These are phyloP conservation scores for Anthoceros angustus DNA, from an alignment of 225 moss, liverwort and hornwort species.

Conservation along the genomic window DNA sequence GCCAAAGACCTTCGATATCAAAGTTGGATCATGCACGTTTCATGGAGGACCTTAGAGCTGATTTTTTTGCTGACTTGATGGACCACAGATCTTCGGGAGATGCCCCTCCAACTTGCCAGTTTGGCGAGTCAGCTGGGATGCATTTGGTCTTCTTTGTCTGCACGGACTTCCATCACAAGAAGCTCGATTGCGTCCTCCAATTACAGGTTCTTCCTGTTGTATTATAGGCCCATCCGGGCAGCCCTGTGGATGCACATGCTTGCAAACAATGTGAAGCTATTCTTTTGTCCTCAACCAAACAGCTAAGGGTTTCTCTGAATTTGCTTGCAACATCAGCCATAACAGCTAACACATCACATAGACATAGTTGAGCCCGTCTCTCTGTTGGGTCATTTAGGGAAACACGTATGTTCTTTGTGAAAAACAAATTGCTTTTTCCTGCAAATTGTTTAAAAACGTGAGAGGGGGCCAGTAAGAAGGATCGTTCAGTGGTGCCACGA, in stretches of 20 bases:
- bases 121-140: background rate
- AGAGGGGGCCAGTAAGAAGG: too few species aligned
- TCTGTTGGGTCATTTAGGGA: background rate
- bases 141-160: background rate
- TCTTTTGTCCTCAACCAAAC: constrained; percentile 5
- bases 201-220: constrained; percentile 4
- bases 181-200: background rate
- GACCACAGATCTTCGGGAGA: background rate
- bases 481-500: too few species aligned
- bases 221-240: background rate
- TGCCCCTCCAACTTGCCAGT: background rate
- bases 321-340: too few species aligned
- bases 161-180: background rate
- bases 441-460: background rate
- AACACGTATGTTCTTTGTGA: background rate
- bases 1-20: constrained; percentile 9
- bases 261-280: background rate
- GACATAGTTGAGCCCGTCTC: too few species aligned
- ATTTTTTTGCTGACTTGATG: background rate
- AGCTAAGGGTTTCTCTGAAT: background rate
- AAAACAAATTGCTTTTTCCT: background rate
- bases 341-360: too few species aligned
- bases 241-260: background rate
- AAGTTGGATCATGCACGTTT: constrained; percentile 9
- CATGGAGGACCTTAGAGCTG: constrained; percentile 1